phyloP scores from a whole-genome alignment of 352 stramenopile species.

The Phytophthora idaei region DNA sequence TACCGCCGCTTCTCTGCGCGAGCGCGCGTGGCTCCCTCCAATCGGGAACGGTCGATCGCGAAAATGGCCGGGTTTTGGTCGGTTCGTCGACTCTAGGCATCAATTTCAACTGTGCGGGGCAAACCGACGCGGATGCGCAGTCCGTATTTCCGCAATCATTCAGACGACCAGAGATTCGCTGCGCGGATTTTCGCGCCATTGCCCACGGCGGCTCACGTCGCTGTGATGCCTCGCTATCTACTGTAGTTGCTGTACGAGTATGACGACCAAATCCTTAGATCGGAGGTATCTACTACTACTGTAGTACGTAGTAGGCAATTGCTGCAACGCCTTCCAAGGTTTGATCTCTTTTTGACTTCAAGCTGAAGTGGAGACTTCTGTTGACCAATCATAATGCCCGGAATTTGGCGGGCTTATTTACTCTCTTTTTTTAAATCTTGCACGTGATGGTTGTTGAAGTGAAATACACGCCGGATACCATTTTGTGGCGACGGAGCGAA shows the following conservation, averaged over 20 bases:
- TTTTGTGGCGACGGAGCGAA: no score
- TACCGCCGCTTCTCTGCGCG: no score
- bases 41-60: slow-evolving; percentile 5
- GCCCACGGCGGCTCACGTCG: not conserved
- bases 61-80: slow-evolving; percentile 16
- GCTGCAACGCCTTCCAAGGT: not conserved
- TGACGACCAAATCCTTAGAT: no score
- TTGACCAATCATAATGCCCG: not conserved
- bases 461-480: no score
- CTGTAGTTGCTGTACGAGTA: no score
- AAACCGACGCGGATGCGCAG: slow-evolving; percentile 9
- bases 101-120: not conserved
- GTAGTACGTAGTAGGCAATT: not conserved
- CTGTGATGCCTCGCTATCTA: not conserved
- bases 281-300: no score
- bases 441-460: no score
- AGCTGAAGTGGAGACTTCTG: slow-evolving; percentile 1
- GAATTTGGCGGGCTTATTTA: not conserved
- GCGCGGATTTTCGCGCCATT: not conserved
- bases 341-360: not conserved
- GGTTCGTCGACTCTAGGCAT: slow-evolving; percentile 14
- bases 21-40: slow-evolving; percentile 18
- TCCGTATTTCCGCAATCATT: slow-evolving; percentile 30
- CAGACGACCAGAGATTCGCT: slow-evolving; percentile 1
- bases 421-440: no score